Evolutionary conservation across 768 basidiomycete genomes (phyloP), one percentile per base, ranked within the genome.

Genomic region (Clathrus columnatus): DNA sequence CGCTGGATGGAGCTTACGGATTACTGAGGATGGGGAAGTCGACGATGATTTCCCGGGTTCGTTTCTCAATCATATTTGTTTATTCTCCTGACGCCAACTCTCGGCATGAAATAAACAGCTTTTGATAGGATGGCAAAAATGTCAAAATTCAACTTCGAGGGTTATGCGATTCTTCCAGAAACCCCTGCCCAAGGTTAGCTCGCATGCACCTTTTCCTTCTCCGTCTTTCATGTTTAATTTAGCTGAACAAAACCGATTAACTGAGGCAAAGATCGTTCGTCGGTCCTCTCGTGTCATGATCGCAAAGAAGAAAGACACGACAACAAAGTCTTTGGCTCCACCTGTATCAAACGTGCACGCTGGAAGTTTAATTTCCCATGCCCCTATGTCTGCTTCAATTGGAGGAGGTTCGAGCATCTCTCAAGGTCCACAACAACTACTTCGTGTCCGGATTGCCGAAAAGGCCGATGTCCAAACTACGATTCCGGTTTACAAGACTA

Each of bases 1-100:
- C 0, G 75, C 88, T 3, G 92, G 91, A 1, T 99, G 96, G 95
- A 84, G 91, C 36, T 67, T 99, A 70, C 75, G 91, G 57, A 92
- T 98, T 53, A 89, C 92, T 1, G 96, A 99, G 63, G 94, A 98
- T 67, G 96, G 96, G 16, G 95, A 97, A 68, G 91, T 98, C 0
- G 96, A 99, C 66, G 96, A 97, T 67, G 96, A 99, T 71, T 98
- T 94, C 65, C 96, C 95, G 21, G 88, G 94, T 95, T 67, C 62
- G 89, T 75, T 16, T 29, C 55, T 14, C 28, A 50, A 27, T n/a
- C 27, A 0, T 5, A n/a, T 30, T 59, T 61, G 7, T 55, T 53
- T 27, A 23, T 44, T 49, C n/a, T 23, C 21, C 16, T n/a, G n/a
- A n/a, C n/a, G n/a, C n/a, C n/a, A n/a, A n/a, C n/a, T n/a, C 18